Evolutionary conservation across 129 eudicot species (phyloP).

Genomic region (Rutidosis leptorrhynchoides): DNA sequence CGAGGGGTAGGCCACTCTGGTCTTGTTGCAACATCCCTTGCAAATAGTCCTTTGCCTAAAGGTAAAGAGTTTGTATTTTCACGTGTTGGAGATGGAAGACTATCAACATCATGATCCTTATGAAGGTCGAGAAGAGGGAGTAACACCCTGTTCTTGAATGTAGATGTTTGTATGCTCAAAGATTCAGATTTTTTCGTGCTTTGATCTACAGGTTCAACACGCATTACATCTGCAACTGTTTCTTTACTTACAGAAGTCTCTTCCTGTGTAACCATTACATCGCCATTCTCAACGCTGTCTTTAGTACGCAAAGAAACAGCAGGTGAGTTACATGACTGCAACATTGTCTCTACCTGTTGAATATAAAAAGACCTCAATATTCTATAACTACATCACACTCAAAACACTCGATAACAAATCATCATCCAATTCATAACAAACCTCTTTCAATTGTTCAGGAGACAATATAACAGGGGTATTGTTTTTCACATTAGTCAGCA

Average conservation of each 20-base stretch:
- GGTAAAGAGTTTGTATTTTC: conserved; percentile 48
- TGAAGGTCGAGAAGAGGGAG: conserved; percentile 88
- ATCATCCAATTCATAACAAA: conserved; percentile 21
- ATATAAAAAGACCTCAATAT: conserved; percentile 25
- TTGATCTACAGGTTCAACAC: conserved; percentile 27
- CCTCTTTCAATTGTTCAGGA: conserved; percentile 73
- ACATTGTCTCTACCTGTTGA: conserved; percentile 54
- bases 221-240: conserved; percentile 24
- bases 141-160: conserved; percentile 43
- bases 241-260: conserved; percentile 25
- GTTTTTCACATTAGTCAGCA: conserved; percentile 54
- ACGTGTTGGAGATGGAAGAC: conserved; percentile 96
- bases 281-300: conserved; percentile 22
- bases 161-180: conserved; percentile 36
- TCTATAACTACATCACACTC: neutral
- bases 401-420: conserved; percentile 7
- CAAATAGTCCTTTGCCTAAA: conserved; percentile 33
- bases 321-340: conserved; percentile 31
- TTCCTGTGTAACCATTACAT: conserved; percentile 14
- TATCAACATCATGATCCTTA: conserved; percentile 91
- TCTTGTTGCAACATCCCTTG: conserved; percentile 44
- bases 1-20: conserved; percentile 75
- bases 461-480: conserved; percentile 53
- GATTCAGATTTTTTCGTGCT: conserved; percentile 32
- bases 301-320: conserved; percentile 24